Conservation (phyloP, 805 yeast genomes). For the Ogataea methanolica region DNA sequence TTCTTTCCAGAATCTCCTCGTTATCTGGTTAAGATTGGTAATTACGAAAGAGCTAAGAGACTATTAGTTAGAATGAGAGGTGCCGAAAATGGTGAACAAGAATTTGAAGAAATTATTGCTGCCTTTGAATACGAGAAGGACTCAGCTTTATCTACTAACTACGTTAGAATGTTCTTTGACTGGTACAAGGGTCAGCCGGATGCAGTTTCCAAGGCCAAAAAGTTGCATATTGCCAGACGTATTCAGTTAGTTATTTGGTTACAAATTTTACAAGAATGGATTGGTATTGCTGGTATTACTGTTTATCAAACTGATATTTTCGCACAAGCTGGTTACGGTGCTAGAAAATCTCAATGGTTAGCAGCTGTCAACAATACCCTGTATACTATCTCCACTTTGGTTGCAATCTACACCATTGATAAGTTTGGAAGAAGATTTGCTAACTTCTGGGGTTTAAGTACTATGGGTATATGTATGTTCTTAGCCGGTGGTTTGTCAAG, state of each 20-base stretch:
- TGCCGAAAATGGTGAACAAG: slow-evolving; percentile 22
- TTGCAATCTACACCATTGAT: slow-evolving; percentile 30
- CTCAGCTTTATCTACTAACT: slow-evolving; percentile 24
- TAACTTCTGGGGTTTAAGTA: slow-evolving; percentile 32
- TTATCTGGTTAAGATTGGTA: slow-evolving; percentile 37
- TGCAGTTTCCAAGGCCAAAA: slow-evolving; percentile 14
- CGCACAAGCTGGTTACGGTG: slow-evolving; percentile 22
- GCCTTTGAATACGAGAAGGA: slow-evolving; percentile 25
- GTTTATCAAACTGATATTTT: slow-evolving; percentile 37
- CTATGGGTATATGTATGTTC: slow-evolving; percentile 37
- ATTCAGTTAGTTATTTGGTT: slow-evolving; percentile 29
- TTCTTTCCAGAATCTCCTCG: slow-evolving; percentile 42
- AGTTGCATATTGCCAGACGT: slow-evolving; percentile 24
- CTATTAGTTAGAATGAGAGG: slow-evolving; percentile 38
- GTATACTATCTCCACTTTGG: slow-evolving; percentile 19
- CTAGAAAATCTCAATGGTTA: slow-evolving; percentile 29
- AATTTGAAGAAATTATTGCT: slow-evolving; percentile 19
- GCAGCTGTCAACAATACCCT: slow-evolving; percentile 17
- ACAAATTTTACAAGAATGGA: slow-evolving; percentile 35
- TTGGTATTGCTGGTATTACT: slow-evolving; percentile 41
- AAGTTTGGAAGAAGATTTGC: slow-evolving; percentile 42
- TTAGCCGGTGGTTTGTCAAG: slow-evolving; percentile 34
- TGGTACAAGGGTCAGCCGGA: slow-evolving; percentile 21
- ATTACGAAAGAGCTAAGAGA: slow-evolving; percentile 37
- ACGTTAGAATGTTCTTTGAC: slow-evolving; percentile 17